Conservation (phyloP, 495 filamentous ascomycete genomes). For the Aspergillus campestris region DNA sequence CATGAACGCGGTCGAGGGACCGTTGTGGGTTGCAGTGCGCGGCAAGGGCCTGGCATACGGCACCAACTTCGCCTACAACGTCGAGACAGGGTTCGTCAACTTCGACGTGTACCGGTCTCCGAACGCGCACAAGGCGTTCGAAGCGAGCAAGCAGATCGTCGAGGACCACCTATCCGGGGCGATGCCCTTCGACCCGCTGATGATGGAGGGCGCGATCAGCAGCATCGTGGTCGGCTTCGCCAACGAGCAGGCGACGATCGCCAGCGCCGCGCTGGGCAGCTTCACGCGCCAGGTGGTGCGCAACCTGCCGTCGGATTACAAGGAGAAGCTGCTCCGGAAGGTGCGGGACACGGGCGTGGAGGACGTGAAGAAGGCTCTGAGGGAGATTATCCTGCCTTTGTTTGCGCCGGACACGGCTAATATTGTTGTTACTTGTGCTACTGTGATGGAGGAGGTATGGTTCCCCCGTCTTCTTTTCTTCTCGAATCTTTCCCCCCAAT, state of each 20-base stretch:
- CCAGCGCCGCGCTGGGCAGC: constrained; percentile 66
- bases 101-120: constrained; percentile 85
- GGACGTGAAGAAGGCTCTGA: constrained; percentile 68
- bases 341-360: constrained; percentile 69
- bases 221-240: constrained; percentile 77
- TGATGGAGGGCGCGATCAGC: constrained; percentile 84
- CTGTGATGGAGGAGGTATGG: constrained; percentile 74
- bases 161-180: constrained; percentile 55
- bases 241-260: constrained; percentile 78
- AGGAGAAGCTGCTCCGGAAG: constrained; percentile 60
- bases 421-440: constrained; percentile 80
- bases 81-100: constrained; percentile 69
- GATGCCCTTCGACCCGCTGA: constrained; percentile 62
- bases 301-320: constrained; percentile 70
- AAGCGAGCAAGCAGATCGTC: constrained; percentile 64
- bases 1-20: constrained; percentile 88
- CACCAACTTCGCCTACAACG: constrained; percentile 60
- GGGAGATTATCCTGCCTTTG: constrained; percentile 64
- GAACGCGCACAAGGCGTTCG: constrained; percentile 79
- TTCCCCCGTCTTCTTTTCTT: background rate
- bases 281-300: constrained; percentile 76
- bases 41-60: constrained; percentile 91
- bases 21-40: constrained; percentile 85
- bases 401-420: constrained; percentile 73
- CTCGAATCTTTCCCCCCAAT: constrained; percentile 3